These are phyloP conservation scores for Clausena lansium DNA, from an alignment of 345 rosid species.

Conservation along the genomic window DNA sequence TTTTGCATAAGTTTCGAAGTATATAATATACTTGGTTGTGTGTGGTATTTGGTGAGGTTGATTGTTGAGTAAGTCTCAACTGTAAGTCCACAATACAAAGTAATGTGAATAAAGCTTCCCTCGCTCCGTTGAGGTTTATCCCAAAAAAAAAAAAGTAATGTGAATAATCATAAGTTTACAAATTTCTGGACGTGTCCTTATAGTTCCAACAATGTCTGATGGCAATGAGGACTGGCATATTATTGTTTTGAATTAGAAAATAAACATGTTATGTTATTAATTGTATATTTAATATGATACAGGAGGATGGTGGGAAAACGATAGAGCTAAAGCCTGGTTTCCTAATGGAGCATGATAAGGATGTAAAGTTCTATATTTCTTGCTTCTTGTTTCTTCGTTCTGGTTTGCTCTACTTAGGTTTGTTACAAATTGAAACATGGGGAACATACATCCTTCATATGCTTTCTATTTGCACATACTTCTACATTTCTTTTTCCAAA, in stretches of 20 bases:
- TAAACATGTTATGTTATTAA: not conserved
- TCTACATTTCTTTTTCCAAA: not conserved
- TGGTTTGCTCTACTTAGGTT: not conserved
- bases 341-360: conserved; percentile 81
- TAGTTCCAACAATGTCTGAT: not conserved
- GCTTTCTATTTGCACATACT: not conserved
- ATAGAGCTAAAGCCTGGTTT: conserved; percentile 78
- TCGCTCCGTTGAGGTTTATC: not conserved
- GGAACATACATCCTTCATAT: not conserved
- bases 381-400: not conserved
- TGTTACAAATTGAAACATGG: not conserved
- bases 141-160: not conserved
- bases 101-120: too few species aligned
- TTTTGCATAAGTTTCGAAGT: not conserved
- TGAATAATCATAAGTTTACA: too few species aligned
- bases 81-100: not conserved
- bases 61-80: not conserved
- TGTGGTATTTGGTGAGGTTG: not conserved
- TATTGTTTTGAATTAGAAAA: not conserved
- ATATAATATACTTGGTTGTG: not conserved
- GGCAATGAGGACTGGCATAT: not conserved
- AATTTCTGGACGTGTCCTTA: not conserved
- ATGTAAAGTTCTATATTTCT: conserved; percentile 44
- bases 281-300: conserved; percentile 18
- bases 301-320: conserved; percentile 79